Conservation (phyloP, 164 flowering plant genomes). For the Buxus sempervirens region DNA sequence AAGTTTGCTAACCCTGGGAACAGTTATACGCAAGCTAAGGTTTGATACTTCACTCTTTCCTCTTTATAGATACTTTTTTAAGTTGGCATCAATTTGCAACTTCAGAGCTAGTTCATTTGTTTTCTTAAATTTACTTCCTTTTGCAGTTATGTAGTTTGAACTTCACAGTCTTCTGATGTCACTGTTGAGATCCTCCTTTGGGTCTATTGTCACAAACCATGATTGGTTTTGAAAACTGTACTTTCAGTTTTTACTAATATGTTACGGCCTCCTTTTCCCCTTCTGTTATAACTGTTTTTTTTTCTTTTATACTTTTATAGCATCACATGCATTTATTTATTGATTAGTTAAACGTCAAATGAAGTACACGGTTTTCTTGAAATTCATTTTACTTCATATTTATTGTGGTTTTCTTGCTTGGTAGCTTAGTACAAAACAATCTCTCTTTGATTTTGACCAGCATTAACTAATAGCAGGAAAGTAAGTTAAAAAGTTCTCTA, state of each 20-base stretch:
- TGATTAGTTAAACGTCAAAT: too few species aligned
- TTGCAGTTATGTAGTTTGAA: neutral
- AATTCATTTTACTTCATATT: neutral
- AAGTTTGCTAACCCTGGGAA: conserved; percentile 86
- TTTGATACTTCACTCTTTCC: conserved; percentile 15
- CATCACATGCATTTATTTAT: too few species aligned
- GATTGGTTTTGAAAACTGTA: neutral
- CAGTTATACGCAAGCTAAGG: conserved; percentile 95
- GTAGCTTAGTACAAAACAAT: neutral
- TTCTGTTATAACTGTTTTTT: neutral
- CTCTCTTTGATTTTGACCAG: neutral
- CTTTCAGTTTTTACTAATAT: too few species aligned
- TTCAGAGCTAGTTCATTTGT: neutral
- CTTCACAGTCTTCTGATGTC: neutral
- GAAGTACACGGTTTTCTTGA: neutral
- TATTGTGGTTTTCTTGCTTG: neutral
- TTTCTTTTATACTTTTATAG: too few species aligned
- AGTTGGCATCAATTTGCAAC: neutral
- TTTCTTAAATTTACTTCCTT: neutral
- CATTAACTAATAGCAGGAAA: neutral
- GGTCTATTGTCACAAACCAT: neutral
- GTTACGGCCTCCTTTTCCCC: too few species aligned
- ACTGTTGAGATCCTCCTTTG: neutral
- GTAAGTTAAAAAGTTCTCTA: neutral
- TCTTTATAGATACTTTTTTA: neutral